These are phyloP conservation scores for Suillus placidus DNA, from an alignment of 768 basidiomycete species.

Conservation along the genomic window DNA sequence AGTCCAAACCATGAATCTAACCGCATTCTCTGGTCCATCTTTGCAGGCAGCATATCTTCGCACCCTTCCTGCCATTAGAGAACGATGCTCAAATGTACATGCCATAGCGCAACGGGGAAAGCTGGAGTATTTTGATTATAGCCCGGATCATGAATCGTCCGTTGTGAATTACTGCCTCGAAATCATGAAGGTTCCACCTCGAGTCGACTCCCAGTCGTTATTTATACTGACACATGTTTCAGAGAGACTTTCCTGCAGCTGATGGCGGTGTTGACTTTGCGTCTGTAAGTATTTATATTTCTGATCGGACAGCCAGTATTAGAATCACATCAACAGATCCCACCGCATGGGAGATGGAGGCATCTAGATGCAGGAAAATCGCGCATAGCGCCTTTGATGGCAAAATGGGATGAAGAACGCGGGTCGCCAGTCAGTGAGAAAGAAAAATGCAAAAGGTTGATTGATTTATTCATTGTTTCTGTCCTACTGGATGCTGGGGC, in stretches of 20 bases:
- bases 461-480: conserved; percentile 90
- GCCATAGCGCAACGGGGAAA: conserved; percentile 73
- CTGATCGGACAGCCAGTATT: conserved; percentile 3
- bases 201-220: conserved; percentile 4
- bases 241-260: conserved; percentile 68
- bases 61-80: conserved; percentile 87
- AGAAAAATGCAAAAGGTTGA: conserved; percentile 70
- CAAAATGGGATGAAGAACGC: conserved; percentile 51
- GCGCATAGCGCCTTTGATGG: conserved; percentile 64
- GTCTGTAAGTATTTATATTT: conserved; percentile 45
- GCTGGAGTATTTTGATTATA: conserved; percentile 85
- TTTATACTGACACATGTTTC: conserved; percentile 16
- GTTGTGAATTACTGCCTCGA: conserved; percentile 74
- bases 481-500: conserved; percentile 96
- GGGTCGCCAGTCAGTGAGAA: conserved; percentile 45
- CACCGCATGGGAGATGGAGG: conserved; percentile 88
- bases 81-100: conserved; percentile 79
- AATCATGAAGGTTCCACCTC: conserved; percentile 63
- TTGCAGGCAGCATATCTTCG: conserved; percentile 66
- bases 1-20: conserved; percentile 6
- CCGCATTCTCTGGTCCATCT: conserved; percentile 2
- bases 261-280: conserved; percentile 55
- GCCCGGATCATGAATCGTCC: conserved; percentile 70
- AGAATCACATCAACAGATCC: conserved; percentile 54
- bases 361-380: conserved; percentile 75